Evolutionary conservation across 345 rosid species (phyloP).

Genomic region (Rhodamnia rubescens): DNA sequence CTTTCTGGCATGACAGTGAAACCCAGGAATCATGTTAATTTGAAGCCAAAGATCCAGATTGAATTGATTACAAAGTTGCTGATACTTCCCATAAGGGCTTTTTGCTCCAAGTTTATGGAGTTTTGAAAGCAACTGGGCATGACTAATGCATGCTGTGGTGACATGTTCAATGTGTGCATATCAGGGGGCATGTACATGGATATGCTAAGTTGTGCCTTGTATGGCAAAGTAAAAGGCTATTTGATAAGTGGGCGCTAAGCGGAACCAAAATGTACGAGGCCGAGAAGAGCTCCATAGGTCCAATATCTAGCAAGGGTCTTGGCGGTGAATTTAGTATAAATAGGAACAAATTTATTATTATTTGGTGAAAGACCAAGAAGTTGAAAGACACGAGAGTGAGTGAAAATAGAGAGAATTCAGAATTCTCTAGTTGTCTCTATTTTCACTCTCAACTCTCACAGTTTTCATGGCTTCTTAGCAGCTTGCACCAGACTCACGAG

Average conservation of each 20-base stretch:
- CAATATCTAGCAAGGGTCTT: background rate
- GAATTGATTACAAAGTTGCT: background rate
- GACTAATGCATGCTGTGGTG: background rate
- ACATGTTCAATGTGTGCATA: background rate
- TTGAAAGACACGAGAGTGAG: background rate
- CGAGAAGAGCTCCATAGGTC: background rate
- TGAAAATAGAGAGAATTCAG: too few relatives aligned
- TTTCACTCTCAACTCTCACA: background rate
- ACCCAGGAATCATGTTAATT: background rate
- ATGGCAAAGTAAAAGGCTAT: background rate
- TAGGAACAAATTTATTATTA: background rate
- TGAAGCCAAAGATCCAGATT: background rate
- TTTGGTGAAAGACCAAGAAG: background rate
- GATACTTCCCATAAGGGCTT: background rate
- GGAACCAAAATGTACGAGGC: background rate
- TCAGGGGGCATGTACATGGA: background rate
- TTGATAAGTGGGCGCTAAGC: background rate
- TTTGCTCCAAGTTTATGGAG: background rate
- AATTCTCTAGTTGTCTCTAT: too few relatives aligned
- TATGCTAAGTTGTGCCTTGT: background rate
- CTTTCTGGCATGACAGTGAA: slow-evolving; percentile 32
- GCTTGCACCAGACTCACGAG: background rate
- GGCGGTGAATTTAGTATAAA: background rate
- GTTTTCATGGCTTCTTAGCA: background rate
- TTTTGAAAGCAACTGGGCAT: background rate